Conservation (phyloP, 768 basidiomycete species). For the Suillus weaverae region DNA sequence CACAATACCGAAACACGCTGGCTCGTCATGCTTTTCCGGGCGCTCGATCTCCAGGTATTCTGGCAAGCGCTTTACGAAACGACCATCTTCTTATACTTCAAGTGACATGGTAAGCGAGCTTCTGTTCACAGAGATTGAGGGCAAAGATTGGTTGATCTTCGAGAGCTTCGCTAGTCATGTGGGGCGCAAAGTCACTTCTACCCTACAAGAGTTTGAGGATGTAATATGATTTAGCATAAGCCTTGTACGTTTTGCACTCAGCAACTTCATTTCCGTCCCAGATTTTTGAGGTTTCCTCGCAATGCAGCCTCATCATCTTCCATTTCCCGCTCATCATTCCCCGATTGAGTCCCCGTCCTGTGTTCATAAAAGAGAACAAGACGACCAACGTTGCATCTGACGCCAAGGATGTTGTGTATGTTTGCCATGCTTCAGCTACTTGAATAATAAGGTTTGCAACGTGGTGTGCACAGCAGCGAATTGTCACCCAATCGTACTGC, state of each 20-base stretch:
- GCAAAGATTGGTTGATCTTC: constrained; percentile 54
- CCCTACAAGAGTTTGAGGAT: background rate
- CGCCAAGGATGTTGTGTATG: no score
- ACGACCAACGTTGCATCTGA: no score
- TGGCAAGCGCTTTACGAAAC: no score
- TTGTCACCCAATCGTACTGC: background rate
- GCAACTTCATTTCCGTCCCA: background rate
- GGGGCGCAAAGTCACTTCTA: constrained; percentile 43
- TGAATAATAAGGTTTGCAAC: no score
- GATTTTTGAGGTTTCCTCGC: background rate
- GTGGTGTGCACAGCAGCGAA: no score
- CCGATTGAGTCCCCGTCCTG: no score
- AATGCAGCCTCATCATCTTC: background rate
- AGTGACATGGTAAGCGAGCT: constrained; percentile 21
- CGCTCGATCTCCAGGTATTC: no score
- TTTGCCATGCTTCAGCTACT: no score
- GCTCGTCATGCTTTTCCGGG: no score
- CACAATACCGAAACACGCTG: no score
- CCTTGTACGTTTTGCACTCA: background rate
- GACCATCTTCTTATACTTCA: constrained; percentile 14
- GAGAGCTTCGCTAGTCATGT: constrained; percentile 72
- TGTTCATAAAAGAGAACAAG: no score
- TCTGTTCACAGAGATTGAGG: constrained; percentile 53
- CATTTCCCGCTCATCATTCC: background rate
- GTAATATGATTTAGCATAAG: background rate